Percentiles rank a stretch among this genome's conserved stretches.
Conservation (phyloP, 2,329 filamentous ascomycete genomes). For the Trichoderma sp. region DNA sequence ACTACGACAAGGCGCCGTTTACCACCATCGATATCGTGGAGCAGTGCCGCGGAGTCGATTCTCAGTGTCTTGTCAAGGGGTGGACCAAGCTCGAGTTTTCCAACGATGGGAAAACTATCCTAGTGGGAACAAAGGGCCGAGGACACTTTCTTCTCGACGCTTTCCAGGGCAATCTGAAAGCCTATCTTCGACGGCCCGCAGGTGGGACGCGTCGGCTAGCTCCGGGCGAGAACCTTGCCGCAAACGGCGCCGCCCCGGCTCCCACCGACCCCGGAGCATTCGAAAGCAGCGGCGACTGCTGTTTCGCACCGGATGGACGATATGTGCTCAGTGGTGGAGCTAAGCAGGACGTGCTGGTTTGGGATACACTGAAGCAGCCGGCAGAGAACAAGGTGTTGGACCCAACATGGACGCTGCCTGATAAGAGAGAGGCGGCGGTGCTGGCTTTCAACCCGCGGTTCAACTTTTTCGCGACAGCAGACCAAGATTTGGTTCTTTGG, state of each 20-base stretch:
- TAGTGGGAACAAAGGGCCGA: conserved; percentile 78
- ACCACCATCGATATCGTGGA: conserved; percentile 77
- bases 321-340: conserved; percentile 77
- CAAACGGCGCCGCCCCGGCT: conserved; percentile 24
- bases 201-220: conserved; percentile 53
- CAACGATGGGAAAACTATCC: conserved; percentile 86
- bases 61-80: conserved; percentile 60
- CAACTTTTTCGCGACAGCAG: conserved; percentile 88
- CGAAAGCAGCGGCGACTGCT: conserved; percentile 73
- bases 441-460: conserved; percentile 87
- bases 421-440: conserved; percentile 67
- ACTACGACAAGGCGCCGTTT: conserved; percentile 91
- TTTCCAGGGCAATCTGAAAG: conserved; percentile 77
- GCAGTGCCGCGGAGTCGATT: conserved; percentile 46
- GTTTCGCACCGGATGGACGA: conserved; percentile 84
- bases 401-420: conserved; percentile 63
- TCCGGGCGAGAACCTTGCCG: conserved; percentile 47
- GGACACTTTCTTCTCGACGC: conserved; percentile 94
- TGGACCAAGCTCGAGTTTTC: conserved; percentile 96
- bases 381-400: conserved; percentile 58
- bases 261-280: conserved; percentile 39
- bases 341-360: conserved; percentile 73
- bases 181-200: conserved; percentile 63
- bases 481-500: conserved; percentile 80
- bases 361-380: conserved; percentile 69